A percentile compares a stretch with the other conserved stretches of the same genome.
phyloP scores from a whole-genome alignment of 345 rosid species.

The Ailanthus altissimus region DNA sequence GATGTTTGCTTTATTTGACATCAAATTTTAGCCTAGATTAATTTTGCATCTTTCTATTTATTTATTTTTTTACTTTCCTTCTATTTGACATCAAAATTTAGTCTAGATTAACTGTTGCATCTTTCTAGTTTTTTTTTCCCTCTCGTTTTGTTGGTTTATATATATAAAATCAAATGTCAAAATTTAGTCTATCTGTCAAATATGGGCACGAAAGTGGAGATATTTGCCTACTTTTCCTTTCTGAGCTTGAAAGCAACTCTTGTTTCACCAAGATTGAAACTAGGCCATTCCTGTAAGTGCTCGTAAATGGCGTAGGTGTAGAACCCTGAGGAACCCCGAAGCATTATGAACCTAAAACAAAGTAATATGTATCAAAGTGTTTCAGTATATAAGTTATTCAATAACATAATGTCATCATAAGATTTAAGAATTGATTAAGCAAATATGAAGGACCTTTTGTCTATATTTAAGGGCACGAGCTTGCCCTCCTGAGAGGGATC shows the following conservation, averaged over 20 bases:
- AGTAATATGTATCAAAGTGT: background rate
- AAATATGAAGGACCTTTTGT: slow-evolving; percentile 51
- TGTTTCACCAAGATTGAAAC: slow-evolving; percentile 70
- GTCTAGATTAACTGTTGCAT: too few relatives aligned
- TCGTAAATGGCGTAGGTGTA: slow-evolving; percentile 86
- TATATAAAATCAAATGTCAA: too few relatives aligned
- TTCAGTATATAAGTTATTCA: background rate
- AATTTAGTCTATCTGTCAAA: too few relatives aligned
- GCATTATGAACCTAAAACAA: slow-evolving; percentile 67
- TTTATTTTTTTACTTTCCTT: too few relatives aligned
- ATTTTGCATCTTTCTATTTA: too few relatives aligned
- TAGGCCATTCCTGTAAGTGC: slow-evolving; percentile 79
- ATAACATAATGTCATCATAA: background rate
- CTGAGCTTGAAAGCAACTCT: slow-evolving; percentile 81
- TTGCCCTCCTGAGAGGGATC: slow-evolving; percentile 43
- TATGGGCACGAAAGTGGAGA: background rate
- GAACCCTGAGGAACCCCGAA: slow-evolving; percentile 73
- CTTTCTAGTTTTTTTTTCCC: too few relatives aligned
- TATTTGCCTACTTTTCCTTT: slow-evolving; percentile 56
- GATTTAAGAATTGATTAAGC: background rate
- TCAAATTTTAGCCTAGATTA: too few relatives aligned
- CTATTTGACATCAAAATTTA: too few relatives aligned
- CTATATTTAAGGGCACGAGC: slow-evolving; percentile 60
- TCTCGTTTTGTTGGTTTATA: too few relatives aligned
- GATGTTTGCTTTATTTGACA: too few relatives aligned